Evolutionary conservation across 441 rosid species (phyloP).

Genomic region (Viola pubescens): DNA sequence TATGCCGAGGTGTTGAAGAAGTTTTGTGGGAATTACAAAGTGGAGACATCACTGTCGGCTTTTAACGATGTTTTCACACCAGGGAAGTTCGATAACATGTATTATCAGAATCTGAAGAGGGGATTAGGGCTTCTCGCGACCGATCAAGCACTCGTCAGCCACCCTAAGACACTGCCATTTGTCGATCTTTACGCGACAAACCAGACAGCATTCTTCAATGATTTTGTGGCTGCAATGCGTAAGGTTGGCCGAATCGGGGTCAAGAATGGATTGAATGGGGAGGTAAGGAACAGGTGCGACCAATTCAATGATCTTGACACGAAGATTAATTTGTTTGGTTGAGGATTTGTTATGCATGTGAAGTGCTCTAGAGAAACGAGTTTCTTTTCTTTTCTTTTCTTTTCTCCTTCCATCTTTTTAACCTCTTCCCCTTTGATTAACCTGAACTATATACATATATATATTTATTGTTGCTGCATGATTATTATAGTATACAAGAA

Average conservation of each 20-base stretch:
- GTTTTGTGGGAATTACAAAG: slow-evolving; percentile 46
- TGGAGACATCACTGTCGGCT: slow-evolving; percentile 45
- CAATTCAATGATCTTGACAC: slow-evolving; percentile 33
- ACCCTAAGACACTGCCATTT: slow-evolving; percentile 39
- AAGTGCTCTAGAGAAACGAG: too few species aligned
- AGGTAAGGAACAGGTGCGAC: slow-evolving; percentile 55
- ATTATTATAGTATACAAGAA: too few species aligned
- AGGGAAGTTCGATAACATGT: slow-evolving; percentile 72
- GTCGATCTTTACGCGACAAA: slow-evolving; percentile 48
- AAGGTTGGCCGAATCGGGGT: slow-evolving; percentile 37
- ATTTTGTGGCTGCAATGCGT: slow-evolving; percentile 48
- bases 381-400: too few species aligned
- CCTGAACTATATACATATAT: too few species aligned
- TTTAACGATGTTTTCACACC: slow-evolving; percentile 66
- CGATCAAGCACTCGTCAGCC: slow-evolving; percentile 39
- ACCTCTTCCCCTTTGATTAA: too few species aligned
- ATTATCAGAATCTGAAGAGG: slow-evolving; percentile 43
- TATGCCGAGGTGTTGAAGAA: slow-evolving; percentile 37
- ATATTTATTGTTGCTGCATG: too few species aligned
- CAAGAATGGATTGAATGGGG: slow-evolving; percentile 50
- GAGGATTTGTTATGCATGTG: too few species aligned
- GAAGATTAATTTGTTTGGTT: too few species aligned
- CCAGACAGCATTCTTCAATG: slow-evolving; percentile 42
- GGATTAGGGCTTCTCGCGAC: slow-evolving; percentile 48
- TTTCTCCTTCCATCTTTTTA: too few species aligned